phyloP scores from a whole-genome alignment of 306 rosid species.

The Vigna trinervia region DNA sequence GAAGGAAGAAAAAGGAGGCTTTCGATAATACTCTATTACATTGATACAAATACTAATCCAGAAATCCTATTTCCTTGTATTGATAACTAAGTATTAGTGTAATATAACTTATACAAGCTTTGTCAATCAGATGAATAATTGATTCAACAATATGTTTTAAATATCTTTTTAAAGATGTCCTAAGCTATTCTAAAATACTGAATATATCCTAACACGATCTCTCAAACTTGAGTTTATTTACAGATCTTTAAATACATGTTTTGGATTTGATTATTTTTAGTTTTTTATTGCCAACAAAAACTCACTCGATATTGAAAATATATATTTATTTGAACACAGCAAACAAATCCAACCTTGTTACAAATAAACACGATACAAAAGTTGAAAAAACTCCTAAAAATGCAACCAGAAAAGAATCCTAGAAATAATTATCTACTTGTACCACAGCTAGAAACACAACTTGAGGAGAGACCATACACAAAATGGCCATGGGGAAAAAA shows the following conservation, averaged over 20 bases:
- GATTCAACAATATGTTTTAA: neutral
- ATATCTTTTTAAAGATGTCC: neutral
- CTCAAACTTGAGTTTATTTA: neutral
- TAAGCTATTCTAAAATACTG: constrained; percentile 21
- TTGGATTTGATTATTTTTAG: neutral
- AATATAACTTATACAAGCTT: neutral
- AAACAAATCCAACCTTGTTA: neutral
- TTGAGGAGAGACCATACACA: neutral
- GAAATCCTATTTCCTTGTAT: neutral
- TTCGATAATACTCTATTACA: neutral
- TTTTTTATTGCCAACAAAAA: neutral
- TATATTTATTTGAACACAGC: neutral
- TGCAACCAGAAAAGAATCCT: neutral
- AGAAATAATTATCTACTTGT: neutral
- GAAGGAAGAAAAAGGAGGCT: neutral
- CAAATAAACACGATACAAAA: neutral
- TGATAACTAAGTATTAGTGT: neutral
- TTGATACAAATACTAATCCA: neutral
- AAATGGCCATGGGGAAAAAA: neutral
- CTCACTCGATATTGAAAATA: neutral
- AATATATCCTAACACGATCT: neutral
- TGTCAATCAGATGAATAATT: neutral
- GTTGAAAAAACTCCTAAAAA: neutral
- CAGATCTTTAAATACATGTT: neutral
- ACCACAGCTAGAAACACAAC: neutral